A percentile compares a stretch with the other conserved stretches of the same genome.
phyloP scores from a whole-genome alignment of 1,139 yeast genomes.

The Arxiozyma telluris region DNA sequence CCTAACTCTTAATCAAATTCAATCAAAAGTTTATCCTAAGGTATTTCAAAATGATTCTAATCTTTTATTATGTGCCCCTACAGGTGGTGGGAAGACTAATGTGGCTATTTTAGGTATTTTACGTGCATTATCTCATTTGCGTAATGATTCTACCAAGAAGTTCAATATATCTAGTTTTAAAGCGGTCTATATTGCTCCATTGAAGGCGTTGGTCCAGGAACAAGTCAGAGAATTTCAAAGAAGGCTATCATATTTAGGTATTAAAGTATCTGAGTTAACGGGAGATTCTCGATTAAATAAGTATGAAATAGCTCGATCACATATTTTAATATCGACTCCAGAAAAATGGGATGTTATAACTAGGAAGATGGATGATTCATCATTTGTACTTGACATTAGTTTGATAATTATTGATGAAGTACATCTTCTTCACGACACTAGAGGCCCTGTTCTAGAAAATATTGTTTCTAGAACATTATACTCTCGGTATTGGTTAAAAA shows the following conservation, averaged over 20 bases:
- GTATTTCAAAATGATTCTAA: constrained; percentile 70
- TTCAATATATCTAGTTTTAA: constrained; percentile 54
- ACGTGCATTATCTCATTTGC: constrained; percentile 48
- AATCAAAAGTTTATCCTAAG: constrained; percentile 68
- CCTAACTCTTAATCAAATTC: constrained; percentile 64
- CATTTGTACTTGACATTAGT: constrained; percentile 55
- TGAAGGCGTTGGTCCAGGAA: constrained; percentile 91
- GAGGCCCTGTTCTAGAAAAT: constrained; percentile 92
- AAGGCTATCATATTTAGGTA: constrained; percentile 56
- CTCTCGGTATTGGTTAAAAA: constrained; percentile 34
- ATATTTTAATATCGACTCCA: constrained; percentile 84
- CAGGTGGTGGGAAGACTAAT: constrained; percentile 98
- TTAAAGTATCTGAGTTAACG: constrained; percentile 76
- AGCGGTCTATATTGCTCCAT: constrained; percentile 85
- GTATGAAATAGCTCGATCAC: constrained; percentile 70
- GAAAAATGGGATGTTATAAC: constrained; percentile 97
- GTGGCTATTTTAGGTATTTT: constrained; percentile 80
- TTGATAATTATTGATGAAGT: constrained; percentile 88
- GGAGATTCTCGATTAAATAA: constrained; percentile 81
- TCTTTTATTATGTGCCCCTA: constrained; percentile 85
- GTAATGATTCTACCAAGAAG: constrained; percentile 40
- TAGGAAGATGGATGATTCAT: constrained; percentile 59
- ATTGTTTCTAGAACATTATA: constrained; percentile 70
- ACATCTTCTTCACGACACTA: constrained; percentile 83
- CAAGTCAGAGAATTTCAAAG: constrained; percentile 82